Conservation (phyloP, 2,329 filamentous ascomycete genomes). For the Cyphellophora attinorum region DNA sequence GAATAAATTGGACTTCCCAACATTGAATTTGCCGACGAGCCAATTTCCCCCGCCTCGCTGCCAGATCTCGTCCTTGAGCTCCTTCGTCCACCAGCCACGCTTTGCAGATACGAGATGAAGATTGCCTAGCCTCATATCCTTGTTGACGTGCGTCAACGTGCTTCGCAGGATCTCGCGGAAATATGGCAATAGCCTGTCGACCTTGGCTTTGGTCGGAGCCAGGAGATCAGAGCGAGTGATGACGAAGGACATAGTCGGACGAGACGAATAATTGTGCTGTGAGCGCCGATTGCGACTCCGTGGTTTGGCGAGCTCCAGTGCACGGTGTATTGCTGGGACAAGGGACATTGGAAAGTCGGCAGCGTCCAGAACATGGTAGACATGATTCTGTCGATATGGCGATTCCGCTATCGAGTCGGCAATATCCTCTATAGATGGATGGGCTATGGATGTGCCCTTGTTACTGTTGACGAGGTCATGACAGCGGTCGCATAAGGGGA, state of each 20-base stretch:
- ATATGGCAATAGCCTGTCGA: conserved; percentile 80
- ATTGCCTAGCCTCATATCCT: conserved; percentile 74
- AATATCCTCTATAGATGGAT: conserved; percentile 73
- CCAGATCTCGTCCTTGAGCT: conserved; percentile 79
- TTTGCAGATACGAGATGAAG: conserved; percentile 78
- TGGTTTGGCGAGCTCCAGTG: conserved; percentile 62
- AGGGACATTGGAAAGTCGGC: conserved; percentile 96
- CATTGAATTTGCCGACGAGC: conserved; percentile 98
- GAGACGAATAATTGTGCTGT: conserved; percentile 22
- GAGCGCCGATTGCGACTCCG: conserved; percentile 74
- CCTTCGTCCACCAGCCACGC: conserved; percentile 80
- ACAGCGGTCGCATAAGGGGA: conserved; percentile 75
- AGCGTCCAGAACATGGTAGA: conserved; percentile 91
- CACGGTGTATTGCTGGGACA: conserved; percentile 62
- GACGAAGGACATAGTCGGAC: conserved; percentile 65
- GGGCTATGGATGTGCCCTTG: conserved; percentile 60
- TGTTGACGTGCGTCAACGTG: conserved; percentile 58
- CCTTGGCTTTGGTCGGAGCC: conserved; percentile 71
- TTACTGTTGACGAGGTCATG: conserved; percentile 72
- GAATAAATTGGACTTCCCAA: conserved; percentile 90
- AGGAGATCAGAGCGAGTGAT: conserved; percentile 83
- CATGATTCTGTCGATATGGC: conserved; percentile 80
- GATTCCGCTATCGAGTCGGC: conserved; percentile 79
- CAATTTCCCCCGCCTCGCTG: conserved; percentile 75
- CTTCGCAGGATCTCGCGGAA: conserved; percentile 67